A percentile compares a stretch with the other conserved stretches of the same genome.
These are phyloP conservation scores for Saccharomycopsis olivae DNA, from an alignment of 805 yeast genomes.

Conservation along the genomic window DNA sequence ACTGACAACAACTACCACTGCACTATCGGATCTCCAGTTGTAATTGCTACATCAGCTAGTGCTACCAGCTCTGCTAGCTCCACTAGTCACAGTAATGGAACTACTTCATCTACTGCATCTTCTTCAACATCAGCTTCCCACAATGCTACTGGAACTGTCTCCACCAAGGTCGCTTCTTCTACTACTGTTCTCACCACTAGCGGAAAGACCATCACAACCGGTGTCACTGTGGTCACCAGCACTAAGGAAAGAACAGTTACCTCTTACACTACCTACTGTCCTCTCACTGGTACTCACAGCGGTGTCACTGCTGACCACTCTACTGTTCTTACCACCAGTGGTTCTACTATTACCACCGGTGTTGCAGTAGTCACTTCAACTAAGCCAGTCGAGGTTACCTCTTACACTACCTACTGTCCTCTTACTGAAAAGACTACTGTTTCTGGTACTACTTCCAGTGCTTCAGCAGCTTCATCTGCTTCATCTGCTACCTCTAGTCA, in stretches of 20 bases:
- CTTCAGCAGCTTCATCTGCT: too few relatives aligned
- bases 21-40: not conserved
- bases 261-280: too few relatives aligned
- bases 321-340: too few relatives aligned
- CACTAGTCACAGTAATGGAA: not conserved
- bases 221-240: not conserved
- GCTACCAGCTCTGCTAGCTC: not conserved
- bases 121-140: not conserved
- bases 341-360: not conserved
- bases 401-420: too few relatives aligned
- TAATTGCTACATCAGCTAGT: slow-evolving; percentile 17
- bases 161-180: not conserved
- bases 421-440: too few relatives aligned
- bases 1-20: slow-evolving; percentile 8
- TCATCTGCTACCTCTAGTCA: too few relatives aligned
- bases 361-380: too few relatives aligned
- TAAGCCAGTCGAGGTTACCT: too few relatives aligned
- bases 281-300: too few relatives aligned
- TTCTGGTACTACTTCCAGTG: too few relatives aligned
- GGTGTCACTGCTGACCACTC: too few relatives aligned
- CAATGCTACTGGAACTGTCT: not conserved
- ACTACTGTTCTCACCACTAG: not conserved
- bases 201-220: not conserved
- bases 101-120: not conserved
- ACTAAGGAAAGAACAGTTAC: not conserved